Evolutionary conservation across 306 rosid genomes (phyloP), one percentile per base, ranked within the genome.

Genomic region (Casuarina equisetifolia): DNA sequence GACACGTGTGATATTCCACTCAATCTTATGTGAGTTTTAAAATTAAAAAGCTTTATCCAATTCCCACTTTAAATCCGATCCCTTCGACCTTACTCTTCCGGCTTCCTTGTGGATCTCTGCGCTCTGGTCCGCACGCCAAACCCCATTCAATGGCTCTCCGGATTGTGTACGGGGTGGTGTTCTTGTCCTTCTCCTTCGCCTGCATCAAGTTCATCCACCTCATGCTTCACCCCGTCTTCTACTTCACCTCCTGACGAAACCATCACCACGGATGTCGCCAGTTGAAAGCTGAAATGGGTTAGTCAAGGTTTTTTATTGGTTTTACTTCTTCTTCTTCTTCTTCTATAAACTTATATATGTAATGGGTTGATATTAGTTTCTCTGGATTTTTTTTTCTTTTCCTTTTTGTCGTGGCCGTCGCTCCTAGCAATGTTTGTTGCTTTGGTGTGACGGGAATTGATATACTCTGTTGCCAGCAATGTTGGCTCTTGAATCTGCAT

Each of bases 161-260:
- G 77, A 83, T 84, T 75, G 81, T 80, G 72, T 86, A 86, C 78
- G 90, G 87, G 39, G 44, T 89, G 76, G 32, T 86, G 80, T 86
- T 84, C 86, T 53, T 89, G 42, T 80, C 89, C n/a, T 73, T 82
- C 71, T 84, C 84, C 5, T 82, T 76, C 53, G 64, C 86, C 78
- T 82, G 84, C 88, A 75, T 89, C 88, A 72, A 67, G 83, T 68
- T 89, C 57, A 66, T 89, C 58, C 83, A 82, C 67, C 90, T 86
- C 64, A 59, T 82, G 76, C 90, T 86, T 53, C 83, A 79, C 77
- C 90, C 84, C 0, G 57, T 87, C 43, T 81, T 83, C 82, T 79
- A 79, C 86, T 58, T 83, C 84, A 64, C 88, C 74, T 76, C 85
- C 57, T 85, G 78, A 74, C 70, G 11, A 32, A 58, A 4, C 25